phyloP scores from a whole-genome alignment of 164 flowering plant species.

The Tinospora cordifolia region DNA sequence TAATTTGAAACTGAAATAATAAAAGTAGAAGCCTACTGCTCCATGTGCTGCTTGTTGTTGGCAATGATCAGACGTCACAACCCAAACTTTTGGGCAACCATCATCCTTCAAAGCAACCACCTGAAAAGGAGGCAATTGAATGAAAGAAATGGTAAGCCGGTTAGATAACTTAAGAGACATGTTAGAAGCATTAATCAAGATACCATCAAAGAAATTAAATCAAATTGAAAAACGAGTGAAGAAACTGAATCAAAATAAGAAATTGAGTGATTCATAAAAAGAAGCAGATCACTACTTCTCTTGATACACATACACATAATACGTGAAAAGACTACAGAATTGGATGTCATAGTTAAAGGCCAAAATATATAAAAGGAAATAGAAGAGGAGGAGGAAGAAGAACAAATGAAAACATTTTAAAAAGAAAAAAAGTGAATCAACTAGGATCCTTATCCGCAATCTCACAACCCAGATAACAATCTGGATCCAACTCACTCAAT shows the following conservation, averaged over 20 bases:
- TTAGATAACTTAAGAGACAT: not conserved
- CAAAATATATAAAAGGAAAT: too few species aligned
- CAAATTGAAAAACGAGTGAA: not conserved
- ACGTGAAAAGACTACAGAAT: too few species aligned
- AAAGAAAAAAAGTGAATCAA: too few species aligned
- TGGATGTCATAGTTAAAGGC: too few species aligned
- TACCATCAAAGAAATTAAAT: not conserved
- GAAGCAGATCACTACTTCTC: too few species aligned
- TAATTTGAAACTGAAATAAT: too few species aligned
- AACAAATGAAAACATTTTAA: too few species aligned
- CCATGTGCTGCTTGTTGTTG: slow-evolving; percentile 86
- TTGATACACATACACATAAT: too few species aligned
- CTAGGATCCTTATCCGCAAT: too few species aligned
- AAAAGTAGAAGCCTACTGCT: slow-evolving; percentile 41
- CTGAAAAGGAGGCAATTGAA: slow-evolving; percentile 24
- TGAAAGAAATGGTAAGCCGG: not conserved
- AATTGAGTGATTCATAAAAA: not conserved
- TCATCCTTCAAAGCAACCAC: slow-evolving; percentile 80
- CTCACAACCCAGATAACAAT: too few species aligned
- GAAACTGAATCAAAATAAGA: not conserved
- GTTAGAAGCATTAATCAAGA: not conserved
- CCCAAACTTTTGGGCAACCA: slow-evolving; percentile 97
- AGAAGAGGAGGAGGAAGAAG: too few species aligned
- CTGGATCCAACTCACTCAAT: too few species aligned
- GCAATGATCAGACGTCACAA: slow-evolving; percentile 74